These are phyloP conservation scores for Allium fistulosum DNA, from an alignment of 106 monocot genomes.

Conservation along the genomic window DNA sequence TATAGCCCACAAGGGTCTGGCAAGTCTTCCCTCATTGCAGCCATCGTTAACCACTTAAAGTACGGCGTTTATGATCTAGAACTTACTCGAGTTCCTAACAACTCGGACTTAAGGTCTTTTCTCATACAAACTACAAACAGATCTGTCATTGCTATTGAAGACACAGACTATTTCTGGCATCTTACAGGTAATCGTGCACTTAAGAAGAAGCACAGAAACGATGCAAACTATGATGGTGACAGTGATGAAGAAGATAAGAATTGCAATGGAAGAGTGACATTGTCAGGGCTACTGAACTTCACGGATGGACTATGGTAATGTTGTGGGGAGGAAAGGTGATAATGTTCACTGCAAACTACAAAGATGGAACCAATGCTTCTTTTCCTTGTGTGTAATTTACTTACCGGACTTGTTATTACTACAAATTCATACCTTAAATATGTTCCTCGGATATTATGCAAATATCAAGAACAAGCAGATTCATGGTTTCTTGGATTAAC, in stretches of 20 bases:
- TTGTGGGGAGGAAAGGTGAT: constrained; percentile 85
- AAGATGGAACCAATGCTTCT: too few species aligned
- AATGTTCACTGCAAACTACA: constrained; percentile 83
- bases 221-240: constrained; percentile 6
- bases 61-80: constrained; percentile 71
- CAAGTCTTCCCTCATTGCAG: constrained; percentile 83
- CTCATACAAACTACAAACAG: constrained; percentile 79
- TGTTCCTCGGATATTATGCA: constrained; percentile 38
- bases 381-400: too few species aligned
- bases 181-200: constrained; percentile 43
- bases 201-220: background rate
- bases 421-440: background rate
- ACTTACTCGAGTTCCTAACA: constrained; percentile 39
- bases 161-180: constrained; percentile 83
- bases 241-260: background rate
- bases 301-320: constrained; percentile 93
- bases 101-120: constrained; percentile 59
- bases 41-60: constrained; percentile 73
- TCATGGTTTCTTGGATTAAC: too few species aligned
- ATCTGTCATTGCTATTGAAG: constrained; percentile 85
- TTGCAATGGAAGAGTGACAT: constrained; percentile 44
- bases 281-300: constrained; percentile 82
- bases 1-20: constrained; percentile 79
- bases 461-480: too few species aligned
- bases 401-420: background rate